Evolutionary conservation across 257 asterid genomes (phyloP).

Genomic region (Datura wrightii): DNA sequence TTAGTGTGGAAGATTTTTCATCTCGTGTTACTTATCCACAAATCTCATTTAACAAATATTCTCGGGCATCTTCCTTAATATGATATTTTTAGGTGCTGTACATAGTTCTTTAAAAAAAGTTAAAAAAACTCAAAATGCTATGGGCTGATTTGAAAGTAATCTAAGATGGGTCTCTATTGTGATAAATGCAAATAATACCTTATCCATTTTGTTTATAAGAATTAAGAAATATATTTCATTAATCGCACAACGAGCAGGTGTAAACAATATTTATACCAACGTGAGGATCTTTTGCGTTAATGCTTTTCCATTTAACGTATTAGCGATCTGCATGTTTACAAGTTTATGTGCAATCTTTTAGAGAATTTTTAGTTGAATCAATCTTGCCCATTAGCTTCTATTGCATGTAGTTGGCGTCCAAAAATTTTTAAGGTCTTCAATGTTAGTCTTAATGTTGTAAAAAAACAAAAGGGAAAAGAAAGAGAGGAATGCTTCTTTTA

Average conservation of each 20-base stretch:
- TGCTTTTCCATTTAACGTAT: not conserved
- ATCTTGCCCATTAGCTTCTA: not conserved
- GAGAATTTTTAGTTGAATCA: slow-evolving; percentile 13
- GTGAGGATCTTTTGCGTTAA: not conserved
- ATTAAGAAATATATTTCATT: not conserved
- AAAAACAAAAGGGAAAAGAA: not conserved
- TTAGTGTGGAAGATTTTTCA: not conserved
- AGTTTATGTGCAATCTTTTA: not conserved
- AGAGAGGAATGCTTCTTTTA: not conserved
- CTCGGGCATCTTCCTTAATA: not conserved
- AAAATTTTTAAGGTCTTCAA: not conserved
- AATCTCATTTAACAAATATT: not conserved
- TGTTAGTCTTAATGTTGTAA: not conserved
- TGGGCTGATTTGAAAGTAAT: not conserved
- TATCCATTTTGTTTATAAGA: not conserved
- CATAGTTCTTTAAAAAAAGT: no score
- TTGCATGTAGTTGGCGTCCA: not conserved
- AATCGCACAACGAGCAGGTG: not conserved
- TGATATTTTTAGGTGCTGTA: not conserved
- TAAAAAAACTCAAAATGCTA: not conserved
- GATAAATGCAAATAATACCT: not conserved
- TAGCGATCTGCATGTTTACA: slow-evolving; percentile 2
- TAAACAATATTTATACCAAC: not conserved
- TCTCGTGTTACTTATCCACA: not conserved
- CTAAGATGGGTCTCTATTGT: not conserved